Conservation (phyloP, 805 yeast genomes). For the Saccharomycopsis fermentans region DNA sequence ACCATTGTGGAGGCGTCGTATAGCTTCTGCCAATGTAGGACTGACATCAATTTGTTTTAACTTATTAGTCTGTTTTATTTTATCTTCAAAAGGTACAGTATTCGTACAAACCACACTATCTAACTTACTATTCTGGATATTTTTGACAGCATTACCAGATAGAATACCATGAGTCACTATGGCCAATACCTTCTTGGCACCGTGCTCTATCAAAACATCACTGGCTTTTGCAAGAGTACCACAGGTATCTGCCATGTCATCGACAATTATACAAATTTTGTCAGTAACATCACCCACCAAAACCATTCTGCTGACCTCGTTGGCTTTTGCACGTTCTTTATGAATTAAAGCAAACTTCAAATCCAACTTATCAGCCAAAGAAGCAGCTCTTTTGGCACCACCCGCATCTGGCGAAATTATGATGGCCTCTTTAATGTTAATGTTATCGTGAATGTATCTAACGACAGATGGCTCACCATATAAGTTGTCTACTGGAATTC, state of each 20-base stretch:
- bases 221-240: conserved; percentile 81
- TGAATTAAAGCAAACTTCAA: conserved; percentile 76
- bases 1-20: conserved; percentile 79
- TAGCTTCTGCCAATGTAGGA: conserved; percentile 69
- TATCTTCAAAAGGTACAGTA: conserved; percentile 68
- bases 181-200: conserved; percentile 66
- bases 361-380: conserved; percentile 69
- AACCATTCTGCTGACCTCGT: conserved; percentile 77
- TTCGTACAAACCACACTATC: conserved; percentile 69
- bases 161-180: conserved; percentile 77
- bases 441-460: conserved; percentile 56
- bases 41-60: conserved; percentile 62
- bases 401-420: conserved; percentile 85
- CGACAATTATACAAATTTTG: conserved; percentile 68
- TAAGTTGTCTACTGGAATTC: conserved; percentile 73
- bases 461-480: conserved; percentile 80
- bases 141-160: conserved; percentile 63
- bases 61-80: conserved; percentile 46
- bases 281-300: conserved; percentile 75
- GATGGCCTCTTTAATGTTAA: conserved; percentile 51
- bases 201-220: conserved; percentile 56
- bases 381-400: conserved; percentile 86
- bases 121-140: conserved; percentile 57
- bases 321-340: conserved; percentile 75
- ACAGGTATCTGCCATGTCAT: conserved; percentile 88